Conservation (phyloP, 345 rosid species). For the Citrus glauca region DNA sequence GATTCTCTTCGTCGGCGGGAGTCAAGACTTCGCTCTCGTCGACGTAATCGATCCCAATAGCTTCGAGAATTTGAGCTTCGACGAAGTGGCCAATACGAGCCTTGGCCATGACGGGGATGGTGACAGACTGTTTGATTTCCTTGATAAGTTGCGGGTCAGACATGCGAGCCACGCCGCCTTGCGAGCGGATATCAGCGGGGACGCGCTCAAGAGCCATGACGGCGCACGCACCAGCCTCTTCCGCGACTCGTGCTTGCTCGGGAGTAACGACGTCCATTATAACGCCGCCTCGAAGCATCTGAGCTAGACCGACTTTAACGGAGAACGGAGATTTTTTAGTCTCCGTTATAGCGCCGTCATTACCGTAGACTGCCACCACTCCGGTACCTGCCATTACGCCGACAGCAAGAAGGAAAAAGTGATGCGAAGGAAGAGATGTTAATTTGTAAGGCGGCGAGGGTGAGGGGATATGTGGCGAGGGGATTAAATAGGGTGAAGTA, state of each 20-base stretch:
- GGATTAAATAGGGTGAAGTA: neutral
- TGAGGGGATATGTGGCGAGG: neutral
- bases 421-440: neutral
- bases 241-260: slow-evolving; percentile 73
- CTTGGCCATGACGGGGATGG: slow-evolving; percentile 85
- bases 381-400: slow-evolving; percentile 62
- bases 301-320: slow-evolving; percentile 77
- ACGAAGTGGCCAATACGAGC: slow-evolving; percentile 81
- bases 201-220: slow-evolving; percentile 83
- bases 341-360: slow-evolving; percentile 52
- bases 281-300: slow-evolving; percentile 86
- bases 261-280: slow-evolving; percentile 80
- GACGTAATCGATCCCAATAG: slow-evolving; percentile 72
- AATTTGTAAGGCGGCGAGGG: neutral
- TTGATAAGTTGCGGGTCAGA: slow-evolving; percentile 66
- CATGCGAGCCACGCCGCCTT: slow-evolving; percentile 81
- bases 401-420: neutral
- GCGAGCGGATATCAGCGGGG: slow-evolving; percentile 70
- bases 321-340: slow-evolving; percentile 71
- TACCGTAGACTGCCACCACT: slow-evolving; percentile 67
- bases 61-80: slow-evolving; percentile 74
- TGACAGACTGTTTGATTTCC: slow-evolving; percentile 60
- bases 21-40: slow-evolving; percentile 84
- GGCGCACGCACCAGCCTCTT: slow-evolving; percentile 75
- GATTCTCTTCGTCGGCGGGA: slow-evolving; percentile 69